Evolutionary conservation across 768 basidiomycete genomes (phyloP).

Genomic region (Hygrophoropsis aurantiaca): DNA sequence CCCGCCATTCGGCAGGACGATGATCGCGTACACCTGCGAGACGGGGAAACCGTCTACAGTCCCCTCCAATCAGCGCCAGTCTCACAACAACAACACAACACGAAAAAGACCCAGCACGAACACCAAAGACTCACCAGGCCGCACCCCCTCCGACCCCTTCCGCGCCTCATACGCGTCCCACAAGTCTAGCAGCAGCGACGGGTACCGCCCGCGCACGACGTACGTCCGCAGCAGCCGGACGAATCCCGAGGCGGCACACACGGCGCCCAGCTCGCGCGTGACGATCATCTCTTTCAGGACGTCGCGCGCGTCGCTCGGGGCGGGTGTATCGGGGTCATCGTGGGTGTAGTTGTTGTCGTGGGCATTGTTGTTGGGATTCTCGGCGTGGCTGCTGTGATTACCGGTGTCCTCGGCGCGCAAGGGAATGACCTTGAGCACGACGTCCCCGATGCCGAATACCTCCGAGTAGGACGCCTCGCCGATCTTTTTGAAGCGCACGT

Average conservation of each 20-base stretch:
- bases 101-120: conserved; percentile 2
- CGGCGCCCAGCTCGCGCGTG: conserved; percentile 72
- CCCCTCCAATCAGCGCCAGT: neutral
- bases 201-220: conserved; percentile 85
- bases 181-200: conserved; percentile 67
- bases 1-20: conserved; percentile 89
- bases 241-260: conserved; percentile 72
- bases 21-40: conserved; percentile 83
- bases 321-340: conserved; percentile 56
- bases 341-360: conserved; percentile 8
- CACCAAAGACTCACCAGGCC: conserved; percentile 65
- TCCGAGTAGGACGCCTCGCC: conserved; percentile 98
- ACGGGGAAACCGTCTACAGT: conserved; percentile 67
- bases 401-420: conserved; percentile 54
- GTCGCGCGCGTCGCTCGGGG: conserved; percentile 71
- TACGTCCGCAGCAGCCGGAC: conserved; percentile 80
- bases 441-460: conserved; percentile 86
- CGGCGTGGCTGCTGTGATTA: conserved; percentile 2
- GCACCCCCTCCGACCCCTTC: conserved; percentile 80
- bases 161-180: conserved; percentile 84
- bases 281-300: conserved; percentile 81
- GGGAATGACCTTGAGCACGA: conserved; percentile 91
- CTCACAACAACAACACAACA: neutral
- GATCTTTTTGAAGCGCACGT: conserved; percentile 69
- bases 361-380: conserved; percentile 9